Conservation (phyloP, 495 filamentous ascomycete genomes). For the Talaromyces nanjingensis region DNA sequence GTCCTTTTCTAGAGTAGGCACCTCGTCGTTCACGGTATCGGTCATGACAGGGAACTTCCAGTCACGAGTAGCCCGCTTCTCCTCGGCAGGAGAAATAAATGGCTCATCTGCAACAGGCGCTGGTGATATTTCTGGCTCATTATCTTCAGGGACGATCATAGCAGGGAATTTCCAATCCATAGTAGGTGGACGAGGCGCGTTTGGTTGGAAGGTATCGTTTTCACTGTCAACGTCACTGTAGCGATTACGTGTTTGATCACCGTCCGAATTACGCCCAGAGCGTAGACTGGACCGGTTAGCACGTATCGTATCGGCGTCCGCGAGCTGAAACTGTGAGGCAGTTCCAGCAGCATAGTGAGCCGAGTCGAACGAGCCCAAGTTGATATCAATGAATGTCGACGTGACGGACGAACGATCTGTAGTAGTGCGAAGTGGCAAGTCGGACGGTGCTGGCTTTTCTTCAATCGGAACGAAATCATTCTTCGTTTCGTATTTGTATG, state of each 20-base stretch:
- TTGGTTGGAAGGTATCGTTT: constrained; percentile 27
- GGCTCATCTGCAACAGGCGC: constrained; percentile 7
- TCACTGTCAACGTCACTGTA: constrained; percentile 22
- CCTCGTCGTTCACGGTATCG: constrained; percentile 10
- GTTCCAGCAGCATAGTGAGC: constrained; percentile 42
- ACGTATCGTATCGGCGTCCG: constrained; percentile 43
- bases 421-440: constrained; percentile 43
- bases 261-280: constrained; percentile 29
- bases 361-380: constrained; percentile 41
- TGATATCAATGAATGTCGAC: constrained; percentile 42
- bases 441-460: constrained; percentile 27
- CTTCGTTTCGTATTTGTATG: constrained; percentile 42
- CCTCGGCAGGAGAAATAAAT: constrained; percentile 18
- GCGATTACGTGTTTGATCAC: constrained; percentile 23
- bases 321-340: constrained; percentile 39
- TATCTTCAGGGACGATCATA: constrained; percentile 24
- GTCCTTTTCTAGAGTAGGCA: constrained; percentile 6
- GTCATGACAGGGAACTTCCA: constrained; percentile 45
- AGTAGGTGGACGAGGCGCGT: constrained; percentile 38
- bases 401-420: constrained; percentile 43
- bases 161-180: constrained; percentile 45
- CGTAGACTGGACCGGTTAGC: constrained; percentile 39
- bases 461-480: constrained; percentile 39
- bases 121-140: constrained; percentile 13
- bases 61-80: constrained; percentile 33